Base-by-base conservation (phyloP, 1,284 basidiomycete genomes). In the Marasmius sp. region DNA sequence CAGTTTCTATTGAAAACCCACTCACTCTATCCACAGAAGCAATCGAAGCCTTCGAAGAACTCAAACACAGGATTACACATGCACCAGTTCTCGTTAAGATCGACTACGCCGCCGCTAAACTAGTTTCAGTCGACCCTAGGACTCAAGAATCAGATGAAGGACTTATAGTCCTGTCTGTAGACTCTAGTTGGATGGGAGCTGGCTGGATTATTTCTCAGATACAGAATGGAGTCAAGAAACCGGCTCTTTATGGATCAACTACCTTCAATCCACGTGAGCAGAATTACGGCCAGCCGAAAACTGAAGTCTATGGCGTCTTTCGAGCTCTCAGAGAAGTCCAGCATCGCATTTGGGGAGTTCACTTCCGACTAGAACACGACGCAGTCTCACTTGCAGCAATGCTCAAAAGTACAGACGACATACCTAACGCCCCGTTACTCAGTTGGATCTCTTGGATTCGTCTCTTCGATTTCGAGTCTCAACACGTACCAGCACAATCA, bases 271-370 rank as follows among this genome's bases (percentile, higher is more conserved):
- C 49, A 2, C 2, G 27, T 2, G 27, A 27, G 27, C 27, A 27
- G 27, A 27, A 27, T 27, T 27, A 27, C 27, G 75, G 72, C 0
- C 76, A 78, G 55, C 74, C 76, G 0, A 78, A 79, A 62, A 62
- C 73, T 0, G 77, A 79, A 61, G 62, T 79, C 0, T 78, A 73
- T 58, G 75, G 77, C 0, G 61, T 78, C 0, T 77, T 74, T 51
- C 51, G 71, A 0, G 73, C 76, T 0, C 39, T 78, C 34, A 75
- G 75, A 47, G 70, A 71, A 10, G 50, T 72, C 1, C 64, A 70
- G 0, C 68, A 74, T 60, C 53, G 67, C 0, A 56, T 78, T 8
- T 74, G 71, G 68, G 75, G 75, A n/a, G 59, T 73, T 0, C 67
- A 70, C 38, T 74, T 79, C 59, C 45, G 63, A 1, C 54, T 79